Base-by-base conservation (phyloP, 345 rosid genomes). In the Anastatica hierochuntica region DNA sequence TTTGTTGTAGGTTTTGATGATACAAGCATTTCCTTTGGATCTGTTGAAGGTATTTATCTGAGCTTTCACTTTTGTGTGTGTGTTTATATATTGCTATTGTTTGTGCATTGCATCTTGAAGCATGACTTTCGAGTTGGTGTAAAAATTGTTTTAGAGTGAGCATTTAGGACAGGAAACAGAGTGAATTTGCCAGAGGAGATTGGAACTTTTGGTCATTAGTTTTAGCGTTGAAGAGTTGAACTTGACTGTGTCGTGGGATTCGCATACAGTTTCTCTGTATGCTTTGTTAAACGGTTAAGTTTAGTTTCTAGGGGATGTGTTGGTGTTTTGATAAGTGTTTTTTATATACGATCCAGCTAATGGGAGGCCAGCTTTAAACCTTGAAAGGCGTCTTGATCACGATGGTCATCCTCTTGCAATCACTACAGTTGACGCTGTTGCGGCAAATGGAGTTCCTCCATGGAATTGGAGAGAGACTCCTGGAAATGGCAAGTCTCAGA, bases 391-490 rank as follows among this genome's bases (percentile, higher is more conserved):
- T 30, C 73, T 92, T 14, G 97, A 85, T 77, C 97, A 92, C 41
- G 98, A 92, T 50, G 98, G 94, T 31, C 96, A 75, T 73, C 84
- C 98, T 61, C 90, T 92, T 30, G 86, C 97, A 42, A 77, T 92
- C 41, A 63, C 82, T 3, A 49, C 94, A 38, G 78, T 82, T 56
- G 97, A 88, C 60, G 81, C 94, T 11, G 82, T 79, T 14, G 74
- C 78, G 24, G 74, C 84, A 5, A 66, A 72, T 48, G 95, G 79
- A 59, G 88, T 92, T 63, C 83, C 94, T 74, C 87, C 97, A 29
- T 88, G 97, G 98, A 83, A 74, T 58, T 92, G 98, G 97, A 79
- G 94, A 65, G 97, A 88, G 4, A 55, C 88, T 24, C 70, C 97
- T 36, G 95, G 77, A 70, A 88, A 69, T 52, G 94, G 98, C 72